These are phyloP conservation scores for Nemophila menziesii DNA, from an alignment of 257 asterid genomes.

Conservation along the genomic window DNA sequence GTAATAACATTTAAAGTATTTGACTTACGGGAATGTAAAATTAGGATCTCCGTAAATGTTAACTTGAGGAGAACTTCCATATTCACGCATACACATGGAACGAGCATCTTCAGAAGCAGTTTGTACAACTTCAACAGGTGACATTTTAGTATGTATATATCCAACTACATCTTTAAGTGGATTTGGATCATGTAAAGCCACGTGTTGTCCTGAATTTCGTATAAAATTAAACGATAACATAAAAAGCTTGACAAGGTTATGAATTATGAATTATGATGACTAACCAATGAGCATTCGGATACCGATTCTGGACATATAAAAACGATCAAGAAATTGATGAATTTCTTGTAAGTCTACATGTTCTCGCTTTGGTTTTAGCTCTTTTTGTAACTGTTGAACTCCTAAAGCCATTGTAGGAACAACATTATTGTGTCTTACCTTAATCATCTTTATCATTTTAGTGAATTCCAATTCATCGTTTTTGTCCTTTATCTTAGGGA, in stretches of 20 bases:
- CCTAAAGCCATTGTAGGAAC: slow-evolving; percentile 99
- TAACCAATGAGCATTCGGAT: slow-evolving; percentile 95
- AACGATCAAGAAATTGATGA: slow-evolving; percentile 79
- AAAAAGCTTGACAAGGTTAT: slow-evolving; percentile 6
- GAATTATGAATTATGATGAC: slow-evolving; percentile 6
- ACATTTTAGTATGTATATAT: slow-evolving; percentile 85
- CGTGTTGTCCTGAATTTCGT: slow-evolving; percentile 81
- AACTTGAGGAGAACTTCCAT: slow-evolving; percentile 79
- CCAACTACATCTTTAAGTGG: slow-evolving; percentile 84
- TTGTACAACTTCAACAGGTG: slow-evolving; percentile 73
- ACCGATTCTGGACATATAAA: slow-evolving; percentile 90
- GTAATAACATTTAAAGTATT: no score
- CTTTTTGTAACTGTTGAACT: slow-evolving; percentile 81
- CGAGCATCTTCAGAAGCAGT: slow-evolving; percentile 88
- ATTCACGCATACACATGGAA: slow-evolving; percentile 59
- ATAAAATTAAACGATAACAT: slow-evolving; percentile 5
- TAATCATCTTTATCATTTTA: slow-evolving; percentile 70
- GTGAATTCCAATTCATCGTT: slow-evolving; percentile 69
- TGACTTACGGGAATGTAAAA: slow-evolving; percentile 80
- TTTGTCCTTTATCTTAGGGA: slow-evolving; percentile 52
- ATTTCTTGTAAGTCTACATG: slow-evolving; percentile 59
- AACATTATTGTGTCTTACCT: slow-evolving; percentile 91
- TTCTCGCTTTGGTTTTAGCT: slow-evolving; percentile 40
- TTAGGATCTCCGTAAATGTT: slow-evolving; percentile 77
- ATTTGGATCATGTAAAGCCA: slow-evolving; percentile 82